phyloP scores from a whole-genome alignment of 1,284 basidiomycete species.

The Ustilago lituana region DNA sequence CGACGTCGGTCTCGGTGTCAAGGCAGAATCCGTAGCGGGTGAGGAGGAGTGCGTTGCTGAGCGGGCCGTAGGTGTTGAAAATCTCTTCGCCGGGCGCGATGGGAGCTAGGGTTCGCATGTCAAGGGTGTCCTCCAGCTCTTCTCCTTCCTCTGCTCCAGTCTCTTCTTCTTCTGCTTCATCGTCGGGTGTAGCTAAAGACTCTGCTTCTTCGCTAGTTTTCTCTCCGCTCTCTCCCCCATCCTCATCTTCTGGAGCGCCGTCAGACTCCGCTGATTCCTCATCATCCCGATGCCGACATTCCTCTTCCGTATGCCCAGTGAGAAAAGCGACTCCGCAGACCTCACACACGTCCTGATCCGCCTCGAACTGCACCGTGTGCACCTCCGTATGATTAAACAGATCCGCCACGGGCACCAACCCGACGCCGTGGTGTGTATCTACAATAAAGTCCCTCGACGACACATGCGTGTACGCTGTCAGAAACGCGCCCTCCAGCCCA shows the following conservation, averaged over 20 bases:
- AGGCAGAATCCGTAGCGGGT: conserved; percentile 60
- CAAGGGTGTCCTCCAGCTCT: conserved; percentile 41
- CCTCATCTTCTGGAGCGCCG: neutral
- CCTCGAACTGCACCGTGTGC: conserved; percentile 59
- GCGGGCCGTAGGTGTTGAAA: conserved; percentile 60
- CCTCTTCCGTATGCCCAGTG: conserved; percentile 27
- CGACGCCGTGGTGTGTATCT: conserved; percentile 55
- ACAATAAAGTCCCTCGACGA: conserved; percentile 60
- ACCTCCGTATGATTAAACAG: conserved; percentile 58
- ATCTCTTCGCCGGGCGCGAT: conserved; percentile 28
- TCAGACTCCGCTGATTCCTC: conserved; percentile 3
- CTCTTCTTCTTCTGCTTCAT: neutral
- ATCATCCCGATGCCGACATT: conserved; percentile 2
- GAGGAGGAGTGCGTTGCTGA: conserved; percentile 56
- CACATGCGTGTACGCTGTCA: conserved; percentile 51
- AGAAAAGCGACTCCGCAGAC: conserved; percentile 46
- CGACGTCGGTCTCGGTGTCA: conserved; percentile 55
- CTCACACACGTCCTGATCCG: conserved; percentile 59
- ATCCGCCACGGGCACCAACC: conserved; percentile 59
- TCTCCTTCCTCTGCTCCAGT: neutral
- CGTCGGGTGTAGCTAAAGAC: neutral
- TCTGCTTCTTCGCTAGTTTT: conserved; percentile 1
- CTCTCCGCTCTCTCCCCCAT: neutral
- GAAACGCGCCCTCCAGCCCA: conserved; percentile 21
- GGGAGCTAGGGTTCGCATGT: conserved; percentile 41